Base-by-base conservation (phyloP, 1,284 basidiomycete genomes). In the Inonotus obliquus region DNA sequence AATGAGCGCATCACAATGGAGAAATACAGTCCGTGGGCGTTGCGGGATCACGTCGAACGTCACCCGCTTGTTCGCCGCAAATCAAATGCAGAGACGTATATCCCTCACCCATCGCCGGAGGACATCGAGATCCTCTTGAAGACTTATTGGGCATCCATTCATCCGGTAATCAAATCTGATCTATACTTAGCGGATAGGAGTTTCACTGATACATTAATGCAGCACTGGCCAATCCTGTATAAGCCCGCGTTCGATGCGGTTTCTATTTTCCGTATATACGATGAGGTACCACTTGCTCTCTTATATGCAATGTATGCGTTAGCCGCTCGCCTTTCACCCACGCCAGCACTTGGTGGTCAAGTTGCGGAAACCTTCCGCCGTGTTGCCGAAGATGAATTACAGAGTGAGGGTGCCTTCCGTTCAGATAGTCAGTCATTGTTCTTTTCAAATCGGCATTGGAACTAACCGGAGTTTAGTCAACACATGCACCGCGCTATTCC, bases 171-270 rank as follows among this genome's bases (percentile, higher is more conserved):
- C 6, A 51, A 14, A 37, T 19, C 25, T 59, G 2, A 47, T 29
- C 37, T 51, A 44, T 32, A 17, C 23, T 53, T 39, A 41, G 27
- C 37, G 25, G 19, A 29, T n/a, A n/a, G 19, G 35, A n/a, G 27
- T 48, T 23, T 27, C 21, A 54, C 60, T 14, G 10, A 11, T 41
- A 35, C 32, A 54, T 41, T 25, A 32, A 49, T 29, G 4, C 44
- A 64, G 63, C 63, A 64, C 45, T 64, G 63, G 63, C 63, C 63
- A 23, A 61, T 64, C 32, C 55, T 64, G 37, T 64, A 64, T 29
- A 64, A 64, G 45, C 63, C 63, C 17, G 41, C 55, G 10, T 64
- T 64, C 32, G 63, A 64, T 57, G 54, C 54, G 4, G 49, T 61
- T 21, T 64, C 63, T 4, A 61, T 64, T 21, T 64, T 64, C 37